phyloP scores from a whole-genome alignment of 768 basidiomycete species.

The Phallus indusiatus region DNA sequence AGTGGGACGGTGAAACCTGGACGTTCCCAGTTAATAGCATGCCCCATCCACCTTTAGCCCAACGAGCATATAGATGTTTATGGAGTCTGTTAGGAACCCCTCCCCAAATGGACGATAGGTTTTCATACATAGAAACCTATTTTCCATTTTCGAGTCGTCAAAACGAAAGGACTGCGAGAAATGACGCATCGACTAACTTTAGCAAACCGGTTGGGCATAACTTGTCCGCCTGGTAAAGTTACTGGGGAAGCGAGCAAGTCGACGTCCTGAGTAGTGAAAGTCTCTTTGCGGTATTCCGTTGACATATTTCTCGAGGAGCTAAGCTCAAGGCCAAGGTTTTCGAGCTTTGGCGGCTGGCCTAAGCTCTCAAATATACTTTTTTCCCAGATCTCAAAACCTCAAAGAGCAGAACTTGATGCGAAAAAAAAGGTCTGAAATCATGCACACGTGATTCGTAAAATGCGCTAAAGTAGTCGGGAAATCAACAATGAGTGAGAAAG shows the following conservation, averaged over 20 bases:
- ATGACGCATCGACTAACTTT: constrained; percentile 26
- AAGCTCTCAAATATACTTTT: too few species aligned
- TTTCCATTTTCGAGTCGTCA: not conserved
- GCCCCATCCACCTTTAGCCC: constrained; percentile 75
- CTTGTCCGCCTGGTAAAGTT: constrained; percentile 24
- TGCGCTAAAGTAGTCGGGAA: too few species aligned
- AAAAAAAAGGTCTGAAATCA: too few species aligned
- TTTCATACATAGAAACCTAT: constrained; percentile 89
- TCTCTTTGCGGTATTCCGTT: not conserved
- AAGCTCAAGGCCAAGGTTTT: not conserved
- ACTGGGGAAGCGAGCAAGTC: constrained; percentile 15
- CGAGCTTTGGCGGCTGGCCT: too few species aligned
- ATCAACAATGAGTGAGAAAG: too few species aligned
- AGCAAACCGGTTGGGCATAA: constrained; percentile 34
- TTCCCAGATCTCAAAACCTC: too few species aligned
- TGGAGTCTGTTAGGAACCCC: constrained; percentile 66
- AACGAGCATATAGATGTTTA: constrained; percentile 55
- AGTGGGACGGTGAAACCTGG: constrained; percentile 52
- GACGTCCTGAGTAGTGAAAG: not conserved
- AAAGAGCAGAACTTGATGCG: too few species aligned
- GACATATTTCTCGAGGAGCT: not conserved
- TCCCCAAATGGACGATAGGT: constrained; percentile 53
- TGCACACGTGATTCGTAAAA: too few species aligned
- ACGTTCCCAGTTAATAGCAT: constrained; percentile 86
- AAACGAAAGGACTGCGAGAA: not conserved